phyloP scores from a whole-genome alignment of 2,329 filamentous ascomycete genomes.

The Paracoccidioides lutzii region DNA sequence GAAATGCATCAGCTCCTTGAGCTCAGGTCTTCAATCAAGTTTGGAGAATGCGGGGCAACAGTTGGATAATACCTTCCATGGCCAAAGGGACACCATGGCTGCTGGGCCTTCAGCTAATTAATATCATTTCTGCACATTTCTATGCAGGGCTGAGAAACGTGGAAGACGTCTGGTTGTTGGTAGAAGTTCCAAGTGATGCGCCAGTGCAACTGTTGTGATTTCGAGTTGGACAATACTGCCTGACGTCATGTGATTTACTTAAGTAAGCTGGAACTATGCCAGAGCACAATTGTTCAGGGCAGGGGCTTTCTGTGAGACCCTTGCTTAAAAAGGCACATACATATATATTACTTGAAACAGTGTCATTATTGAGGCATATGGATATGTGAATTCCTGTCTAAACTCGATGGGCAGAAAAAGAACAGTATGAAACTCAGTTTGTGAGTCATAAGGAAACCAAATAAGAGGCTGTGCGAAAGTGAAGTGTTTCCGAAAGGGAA shows the following conservation, averaged over 20 bases:
- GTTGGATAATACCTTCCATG: constrained; percentile 53
- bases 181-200: not conserved
- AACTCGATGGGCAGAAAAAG: not conserved
- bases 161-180: not conserved
- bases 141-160: not conserved
- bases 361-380: not conserved
- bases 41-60: not conserved
- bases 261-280: no score
- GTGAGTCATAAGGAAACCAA: not conserved
- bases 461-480: not conserved
- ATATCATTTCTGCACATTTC: not conserved
- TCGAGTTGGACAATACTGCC: not conserved
- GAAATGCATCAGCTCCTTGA: not conserved
- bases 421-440: not conserved
- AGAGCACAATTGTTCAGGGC: no score
- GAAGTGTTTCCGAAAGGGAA: not conserved
- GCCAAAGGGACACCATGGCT: constrained; percentile 71
- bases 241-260: not conserved
- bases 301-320: not conserved
- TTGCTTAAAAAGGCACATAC: no score
- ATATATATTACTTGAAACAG: not conserved
- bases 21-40: not conserved
- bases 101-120: not conserved
- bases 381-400: not conserved
- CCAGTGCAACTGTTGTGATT: not conserved